Percentiles rank a stretch among this genome's conserved stretches.
Evolutionary conservation across 2,329 filamentous ascomycete species (phyloP).

Genomic region (Aspergillus neotritici): DNA sequence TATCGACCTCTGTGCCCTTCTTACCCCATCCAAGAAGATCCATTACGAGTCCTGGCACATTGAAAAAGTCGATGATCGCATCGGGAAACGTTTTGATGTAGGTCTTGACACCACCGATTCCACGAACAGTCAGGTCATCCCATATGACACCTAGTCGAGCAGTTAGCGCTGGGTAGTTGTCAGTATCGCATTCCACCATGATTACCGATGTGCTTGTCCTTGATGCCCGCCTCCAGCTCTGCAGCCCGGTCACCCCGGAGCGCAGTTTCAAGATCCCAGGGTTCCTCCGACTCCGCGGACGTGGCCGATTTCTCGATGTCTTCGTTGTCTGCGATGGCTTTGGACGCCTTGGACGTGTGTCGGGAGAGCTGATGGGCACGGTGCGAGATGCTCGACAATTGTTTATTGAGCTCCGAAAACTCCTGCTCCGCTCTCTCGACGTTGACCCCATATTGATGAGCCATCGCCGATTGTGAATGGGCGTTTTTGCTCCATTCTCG

Average conservation of each 20-base stretch:
- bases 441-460: conserved; percentile 37
- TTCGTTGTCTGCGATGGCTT: conserved; percentile 15
- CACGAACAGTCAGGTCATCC: conserved; percentile 70
- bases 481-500: conserved; percentile 27
- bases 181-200: conserved; percentile 1
- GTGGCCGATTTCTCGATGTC: conserved; percentile 57
- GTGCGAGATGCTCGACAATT: conserved; percentile 36
- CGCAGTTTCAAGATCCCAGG: conserved; percentile 70
- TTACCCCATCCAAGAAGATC: conserved; percentile 59
- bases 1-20: conserved; percentile 65
- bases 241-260: conserved; percentile 66
- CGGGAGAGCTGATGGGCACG: conserved; percentile 32
- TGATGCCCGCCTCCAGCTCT: conserved; percentile 71
- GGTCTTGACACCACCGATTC: conserved; percentile 67
- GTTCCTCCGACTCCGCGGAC: conserved; percentile 44
- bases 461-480: conserved; percentile 29
- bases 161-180: not conserved
- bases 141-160: conserved; percentile 59
- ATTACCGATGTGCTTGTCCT: conserved; percentile 65
- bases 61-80: conserved; percentile 70
- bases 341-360: conserved; percentile 26
- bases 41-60: conserved; percentile 62
- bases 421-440: conserved; percentile 44
- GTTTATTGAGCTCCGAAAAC: conserved; percentile 36
- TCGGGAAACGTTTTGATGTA: conserved; percentile 71